Conservation (phyloP, 2,329 filamentous ascomycete species). For the Cytospora piceae region DNA sequence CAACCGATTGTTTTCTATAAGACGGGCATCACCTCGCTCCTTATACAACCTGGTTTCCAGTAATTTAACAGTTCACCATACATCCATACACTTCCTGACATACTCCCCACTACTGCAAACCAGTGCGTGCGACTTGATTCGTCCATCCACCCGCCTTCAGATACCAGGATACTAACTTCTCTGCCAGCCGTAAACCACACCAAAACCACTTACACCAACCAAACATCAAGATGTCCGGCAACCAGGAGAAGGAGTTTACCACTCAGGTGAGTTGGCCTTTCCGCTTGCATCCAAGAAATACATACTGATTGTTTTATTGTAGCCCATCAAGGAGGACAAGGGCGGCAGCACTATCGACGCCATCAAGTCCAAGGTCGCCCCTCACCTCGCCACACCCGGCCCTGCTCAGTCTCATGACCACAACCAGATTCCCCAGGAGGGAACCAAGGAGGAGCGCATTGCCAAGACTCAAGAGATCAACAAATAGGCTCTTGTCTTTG, state of each 20-base stretch:
- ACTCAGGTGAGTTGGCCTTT: slow-evolving; percentile 42
- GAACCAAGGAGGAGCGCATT: slow-evolving; percentile 69
- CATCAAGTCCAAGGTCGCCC: slow-evolving; percentile 52
- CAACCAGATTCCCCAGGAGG: slow-evolving; percentile 55
- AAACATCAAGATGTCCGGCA: slow-evolving; percentile 25
- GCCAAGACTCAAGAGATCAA: slow-evolving; percentile 69
- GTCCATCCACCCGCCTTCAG: neutral
- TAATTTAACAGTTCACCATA: neutral
- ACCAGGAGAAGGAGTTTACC: slow-evolving; percentile 48
- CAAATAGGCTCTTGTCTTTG: slow-evolving; percentile 37
- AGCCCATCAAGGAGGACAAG: slow-evolving; percentile 45
- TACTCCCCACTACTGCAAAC: neutral
- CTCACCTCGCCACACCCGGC: slow-evolving; percentile 60
- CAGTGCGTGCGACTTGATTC: slow-evolving; percentile 15
- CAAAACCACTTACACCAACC: slow-evolving; percentile 7
- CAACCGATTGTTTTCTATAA: slow-evolving; percentile 24
- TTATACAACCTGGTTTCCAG: neutral
- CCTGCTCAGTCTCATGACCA: slow-evolving; percentile 60
- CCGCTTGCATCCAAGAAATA: neutral
- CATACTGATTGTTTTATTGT: slow-evolving; percentile 13
- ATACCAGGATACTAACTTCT: neutral
- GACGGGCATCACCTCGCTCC: slow-evolving; percentile 22
- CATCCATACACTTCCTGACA: neutral
- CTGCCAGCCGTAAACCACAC: neutral
- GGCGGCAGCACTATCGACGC: slow-evolving; percentile 41